Conservation (phyloP, 2,329 filamentous ascomycete genomes). For the Scedosporium boydii region DNA sequence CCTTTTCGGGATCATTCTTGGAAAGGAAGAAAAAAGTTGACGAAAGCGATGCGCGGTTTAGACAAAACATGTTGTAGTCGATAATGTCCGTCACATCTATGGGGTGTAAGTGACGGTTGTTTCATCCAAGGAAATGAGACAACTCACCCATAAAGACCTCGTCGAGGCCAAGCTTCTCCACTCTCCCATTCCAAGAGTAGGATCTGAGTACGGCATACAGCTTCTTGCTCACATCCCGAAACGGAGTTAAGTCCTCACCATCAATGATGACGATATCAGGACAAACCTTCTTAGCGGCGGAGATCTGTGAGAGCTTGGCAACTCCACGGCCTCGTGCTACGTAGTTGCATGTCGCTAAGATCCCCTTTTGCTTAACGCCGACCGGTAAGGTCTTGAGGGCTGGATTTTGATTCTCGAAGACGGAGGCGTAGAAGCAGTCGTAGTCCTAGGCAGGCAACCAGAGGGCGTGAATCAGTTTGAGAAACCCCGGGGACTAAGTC, state of each 20-base stretch:
- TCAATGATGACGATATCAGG: slow-evolving; percentile 79
- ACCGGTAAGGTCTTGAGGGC: slow-evolving; percentile 63
- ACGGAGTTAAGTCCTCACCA: slow-evolving; percentile 77
- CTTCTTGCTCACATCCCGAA: slow-evolving; percentile 76
- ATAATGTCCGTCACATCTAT: slow-evolving; percentile 81
- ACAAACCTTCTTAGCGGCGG: slow-evolving; percentile 69
- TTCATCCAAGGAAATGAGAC: background rate
- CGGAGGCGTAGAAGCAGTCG: slow-evolving; percentile 91
- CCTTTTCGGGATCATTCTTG: slow-evolving; percentile 61
- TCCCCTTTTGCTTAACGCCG: slow-evolving; percentile 87
- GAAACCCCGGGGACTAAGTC: slow-evolving; percentile 7
- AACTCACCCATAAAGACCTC: slow-evolving; percentile 53
- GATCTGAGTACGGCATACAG: slow-evolving; percentile 64
- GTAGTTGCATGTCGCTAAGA: slow-evolving; percentile 90
- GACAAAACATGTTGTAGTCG: slow-evolving; percentile 63
- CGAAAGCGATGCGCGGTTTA: slow-evolving; percentile 56
- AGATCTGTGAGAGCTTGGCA: slow-evolving; percentile 76
- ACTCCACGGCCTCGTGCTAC: slow-evolving; percentile 67
- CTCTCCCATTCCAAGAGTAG: slow-evolving; percentile 68
- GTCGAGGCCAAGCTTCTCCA: slow-evolving; percentile 81
- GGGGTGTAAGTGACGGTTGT: slow-evolving; percentile 30
- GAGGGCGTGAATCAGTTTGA: slow-evolving; percentile 4
- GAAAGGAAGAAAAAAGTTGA: slow-evolving; percentile 75
- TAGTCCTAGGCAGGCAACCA: slow-evolving; percentile 48
- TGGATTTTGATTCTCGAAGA: slow-evolving; percentile 74